A percentile compares a stretch with the other conserved stretches of the same genome.
phyloP scores from a whole-genome alignment of 1,284 basidiomycete species.

The Chalciporus piperatoides region DNA sequence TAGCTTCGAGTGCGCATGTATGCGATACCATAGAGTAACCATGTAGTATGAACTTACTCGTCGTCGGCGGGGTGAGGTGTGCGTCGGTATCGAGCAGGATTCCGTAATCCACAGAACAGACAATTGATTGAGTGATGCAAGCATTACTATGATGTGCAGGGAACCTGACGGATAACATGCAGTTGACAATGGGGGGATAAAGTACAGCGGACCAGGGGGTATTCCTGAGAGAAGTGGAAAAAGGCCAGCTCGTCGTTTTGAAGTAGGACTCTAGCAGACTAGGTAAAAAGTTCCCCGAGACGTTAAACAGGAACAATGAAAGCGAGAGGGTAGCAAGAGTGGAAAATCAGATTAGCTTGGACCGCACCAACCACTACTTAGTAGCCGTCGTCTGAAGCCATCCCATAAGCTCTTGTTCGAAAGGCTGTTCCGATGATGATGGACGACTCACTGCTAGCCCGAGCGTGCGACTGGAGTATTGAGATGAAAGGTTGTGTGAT shows the following conservation, averaged over 20 bases:
- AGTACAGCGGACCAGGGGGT: slow-evolving; percentile 41
- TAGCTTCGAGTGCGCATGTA: slow-evolving; percentile 1
- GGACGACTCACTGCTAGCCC: slow-evolving; percentile 45
- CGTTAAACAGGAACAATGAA: slow-evolving; percentile 12
- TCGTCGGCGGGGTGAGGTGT: no score
- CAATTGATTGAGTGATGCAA: slow-evolving; percentile 42
- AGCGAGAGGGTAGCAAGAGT: slow-evolving; percentile 3
- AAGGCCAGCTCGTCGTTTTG: slow-evolving; percentile 36
- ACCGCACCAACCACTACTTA: slow-evolving; percentile 35
- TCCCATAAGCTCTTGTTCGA: slow-evolving; percentile 37
- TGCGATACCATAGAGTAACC: not conserved
- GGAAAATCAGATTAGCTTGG: slow-evolving; percentile 9
- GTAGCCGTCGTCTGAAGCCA: slow-evolving; percentile 44
- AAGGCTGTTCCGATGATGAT: slow-evolving; percentile 36
- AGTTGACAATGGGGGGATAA: slow-evolving; percentile 35
- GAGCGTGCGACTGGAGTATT: slow-evolving; percentile 51
- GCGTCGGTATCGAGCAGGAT: not conserved
- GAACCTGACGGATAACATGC: slow-evolving; percentile 34
- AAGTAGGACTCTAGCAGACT: slow-evolving; percentile 28
- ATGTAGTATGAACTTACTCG: no score
- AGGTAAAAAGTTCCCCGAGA: slow-evolving; percentile 24
- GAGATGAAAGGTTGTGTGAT: slow-evolving; percentile 48
- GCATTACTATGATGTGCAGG: slow-evolving; percentile 36
- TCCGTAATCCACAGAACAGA: slow-evolving; percentile 14
- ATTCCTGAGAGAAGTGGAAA: slow-evolving; percentile 29